Base-by-base conservation (phyloP, 495 filamentous ascomycete species). In the Glutinoglossum americanum region DNA sequence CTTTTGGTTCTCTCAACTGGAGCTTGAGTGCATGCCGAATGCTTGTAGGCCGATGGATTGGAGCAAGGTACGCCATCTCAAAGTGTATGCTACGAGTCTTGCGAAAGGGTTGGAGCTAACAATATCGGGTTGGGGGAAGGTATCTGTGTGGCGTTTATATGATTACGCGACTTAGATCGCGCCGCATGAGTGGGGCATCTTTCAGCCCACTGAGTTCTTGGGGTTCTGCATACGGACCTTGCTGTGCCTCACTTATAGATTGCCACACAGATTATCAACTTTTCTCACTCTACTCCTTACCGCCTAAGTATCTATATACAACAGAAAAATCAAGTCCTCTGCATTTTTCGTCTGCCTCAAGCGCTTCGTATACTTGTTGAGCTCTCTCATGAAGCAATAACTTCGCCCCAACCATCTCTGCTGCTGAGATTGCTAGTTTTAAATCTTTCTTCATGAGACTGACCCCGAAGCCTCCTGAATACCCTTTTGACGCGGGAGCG, bases 1-100 rank as follows among this genome's bases (percentile, higher is more conserved):
- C 81, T 41, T 85, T 79, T 3, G 79, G 67, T 58, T 74, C 73
- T 21, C 94, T 71, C 59, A 98, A 79, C 58, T 81, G 78, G 49
- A 89, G 73, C 64, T 83, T 88, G 59, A 97, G 66, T 11, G 89
- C 89, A 76, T 94, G 82, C 41, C 87, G 80, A 58, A 96, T 80
- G 67, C 86, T 93, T 66, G 82, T 94, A 27, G 92, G 84, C 62
- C 83, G 74, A 69, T 97, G 92, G 57, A 99, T 94, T 4, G 92
- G 89, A 60, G 87, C 88, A 59, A 99, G 72, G 64, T 96, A 99
- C 51, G 93, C 84, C 92, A 99, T 99, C 19, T 44, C 25, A 3
- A 17, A 37, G 33, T 19, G 26, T 13, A 21, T 57, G 45, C 23
- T 48, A 10, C 10, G 37, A 33, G 19, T 15, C 5, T 17, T 56